Evolutionary conservation across 495 filamentous ascomycete genomes (phyloP).

Genomic region (Friedmanniomyces simplex): DNA sequence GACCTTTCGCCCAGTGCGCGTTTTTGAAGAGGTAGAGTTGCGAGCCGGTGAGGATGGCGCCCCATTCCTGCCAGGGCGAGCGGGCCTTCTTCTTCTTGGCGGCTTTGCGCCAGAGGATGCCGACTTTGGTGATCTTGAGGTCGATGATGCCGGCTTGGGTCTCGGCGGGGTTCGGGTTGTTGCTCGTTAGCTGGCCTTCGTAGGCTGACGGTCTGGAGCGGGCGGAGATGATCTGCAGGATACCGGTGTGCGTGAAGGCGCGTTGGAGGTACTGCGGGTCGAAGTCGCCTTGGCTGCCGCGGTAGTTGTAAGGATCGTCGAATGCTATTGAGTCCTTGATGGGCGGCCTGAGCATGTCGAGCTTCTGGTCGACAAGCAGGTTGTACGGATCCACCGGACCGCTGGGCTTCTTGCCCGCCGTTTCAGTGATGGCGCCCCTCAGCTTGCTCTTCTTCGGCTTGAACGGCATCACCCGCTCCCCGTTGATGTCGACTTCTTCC

Average conservation of each 20-base stretch:
- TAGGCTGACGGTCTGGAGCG: conserved; percentile 92
- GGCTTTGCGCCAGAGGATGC: conserved; percentile 91
- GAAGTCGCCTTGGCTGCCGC: conserved; percentile 60
- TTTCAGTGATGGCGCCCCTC: conserved; percentile 55
- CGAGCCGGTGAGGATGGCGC: conserved; percentile 84
- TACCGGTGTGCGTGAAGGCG: conserved; percentile 79
- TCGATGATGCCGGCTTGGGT: conserved; percentile 91
- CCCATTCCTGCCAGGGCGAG: conserved; percentile 98
- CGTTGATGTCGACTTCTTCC: conserved; percentile 74
- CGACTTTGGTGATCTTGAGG: conserved; percentile 95
- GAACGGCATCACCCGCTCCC: conserved; percentile 60
- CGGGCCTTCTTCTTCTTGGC: conserved; percentile 86
- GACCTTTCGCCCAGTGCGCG: conserved; percentile 75
- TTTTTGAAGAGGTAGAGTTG: conserved; percentile 97
- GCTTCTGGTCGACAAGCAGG: conserved; percentile 76
- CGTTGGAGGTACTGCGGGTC: conserved; percentile 71
- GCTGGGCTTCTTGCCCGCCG: conserved; percentile 52
- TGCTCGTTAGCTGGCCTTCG: conserved; percentile 54
- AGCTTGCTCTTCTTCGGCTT: conserved; percentile 58
- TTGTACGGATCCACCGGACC: conserved; percentile 94
- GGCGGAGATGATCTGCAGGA: conserved; percentile 87
- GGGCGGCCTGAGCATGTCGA: conserved; percentile 70
- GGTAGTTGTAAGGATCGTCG: conserved; percentile 84
- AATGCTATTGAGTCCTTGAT: conserved; percentile 85
- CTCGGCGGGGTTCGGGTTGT: conserved; percentile 72